phyloP scores from a whole-genome alignment of 73 alveolate genomes.

The Stentor roeselii region DNA sequence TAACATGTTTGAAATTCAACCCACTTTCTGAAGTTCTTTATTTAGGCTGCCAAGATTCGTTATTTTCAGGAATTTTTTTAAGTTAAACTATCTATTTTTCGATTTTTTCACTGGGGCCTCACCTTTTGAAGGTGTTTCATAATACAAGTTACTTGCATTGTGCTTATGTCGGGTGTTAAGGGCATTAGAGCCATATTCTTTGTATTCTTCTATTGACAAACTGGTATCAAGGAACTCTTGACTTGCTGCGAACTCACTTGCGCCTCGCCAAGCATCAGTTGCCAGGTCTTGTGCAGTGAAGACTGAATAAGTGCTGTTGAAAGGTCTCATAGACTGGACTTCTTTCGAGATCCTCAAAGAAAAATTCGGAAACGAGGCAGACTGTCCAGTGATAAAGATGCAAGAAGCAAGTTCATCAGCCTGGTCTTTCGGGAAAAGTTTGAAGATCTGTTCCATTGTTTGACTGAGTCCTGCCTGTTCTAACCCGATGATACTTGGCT shows the following conservation, averaged over 20 bases:
- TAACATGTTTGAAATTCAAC: neutral
- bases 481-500: conserved; percentile 82
- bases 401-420: conserved; percentile 47
- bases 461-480: conserved; percentile 88
- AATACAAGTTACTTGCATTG: neutral
- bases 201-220: conserved; percentile 53
- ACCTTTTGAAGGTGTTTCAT: neutral
- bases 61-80: neutral
- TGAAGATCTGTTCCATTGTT: conserved; percentile 61
- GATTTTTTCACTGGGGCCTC: neutral
- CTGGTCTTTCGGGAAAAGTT: conserved; percentile 33
- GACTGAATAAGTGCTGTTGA: conserved; percentile 53
- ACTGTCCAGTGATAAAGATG: conserved; percentile 83
- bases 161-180: conserved; percentile 17
- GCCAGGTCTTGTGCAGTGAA: conserved; percentile 69
- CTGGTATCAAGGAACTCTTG: conserved; percentile 31
- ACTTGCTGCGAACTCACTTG: conserved; percentile 57
- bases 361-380: conserved; percentile 69
- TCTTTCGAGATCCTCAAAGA: conserved; percentile 73
- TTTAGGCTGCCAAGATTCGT: neutral
- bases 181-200: conserved; percentile 68
- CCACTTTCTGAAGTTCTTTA: neutral
- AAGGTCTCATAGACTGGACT: conserved; percentile 60
- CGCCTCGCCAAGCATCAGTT: conserved; percentile 93
- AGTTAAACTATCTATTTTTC: conserved; percentile 15